A percentile compares a stretch with the other conserved stretches of the same genome.
These are phyloP conservation scores for Coprinopsis strossmayeri DNA, from an alignment of 768 basidiomycete species.

Conservation along the genomic window DNA sequence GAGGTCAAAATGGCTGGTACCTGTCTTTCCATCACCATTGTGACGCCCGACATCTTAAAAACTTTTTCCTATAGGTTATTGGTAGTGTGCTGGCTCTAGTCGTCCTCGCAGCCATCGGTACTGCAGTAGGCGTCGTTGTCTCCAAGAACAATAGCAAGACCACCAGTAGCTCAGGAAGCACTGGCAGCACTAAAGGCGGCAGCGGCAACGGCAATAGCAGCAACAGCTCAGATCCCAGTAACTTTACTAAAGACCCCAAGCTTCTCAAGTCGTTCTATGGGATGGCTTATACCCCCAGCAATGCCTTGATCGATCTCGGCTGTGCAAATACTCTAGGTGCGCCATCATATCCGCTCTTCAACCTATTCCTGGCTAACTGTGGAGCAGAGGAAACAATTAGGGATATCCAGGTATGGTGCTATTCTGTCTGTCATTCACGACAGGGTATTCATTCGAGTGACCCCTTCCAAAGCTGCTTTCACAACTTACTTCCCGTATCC, in stretches of 20 bases:
- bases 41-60: neutral
- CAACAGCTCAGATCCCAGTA: slow-evolving; percentile 4
- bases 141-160: slow-evolving; percentile 41
- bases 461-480: slow-evolving; percentile 86
- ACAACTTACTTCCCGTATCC: slow-evolving; percentile 74
- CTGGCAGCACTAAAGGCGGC: slow-evolving; percentile 4
- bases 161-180: too few relatives aligned
- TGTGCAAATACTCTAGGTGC: slow-evolving; percentile 52
- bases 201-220: slow-evolving; percentile 11
- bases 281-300: slow-evolving; percentile 79
- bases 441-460: too few relatives aligned
- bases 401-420: slow-evolving; percentile 56
- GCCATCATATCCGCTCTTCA: neutral
- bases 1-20: slow-evolving; percentile 55
- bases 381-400: slow-evolving; percentile 49
- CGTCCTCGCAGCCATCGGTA: slow-evolving; percentile 48
- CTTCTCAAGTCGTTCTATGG: slow-evolving; percentile 78
- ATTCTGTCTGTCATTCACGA: too few relatives aligned
- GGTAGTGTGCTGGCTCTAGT: slow-evolving; percentile 40
- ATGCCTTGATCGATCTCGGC: slow-evolving; percentile 52
- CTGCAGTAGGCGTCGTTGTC: slow-evolving; percentile 61
- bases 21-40: neutral
- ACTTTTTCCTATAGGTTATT: slow-evolving; percentile 39
- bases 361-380: slow-evolving; percentile 1
- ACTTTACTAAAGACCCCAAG: slow-evolving; percentile 42